phyloP scores from a whole-genome alignment of 1,284 basidiomycete species.

The Cerrena zonata region DNA sequence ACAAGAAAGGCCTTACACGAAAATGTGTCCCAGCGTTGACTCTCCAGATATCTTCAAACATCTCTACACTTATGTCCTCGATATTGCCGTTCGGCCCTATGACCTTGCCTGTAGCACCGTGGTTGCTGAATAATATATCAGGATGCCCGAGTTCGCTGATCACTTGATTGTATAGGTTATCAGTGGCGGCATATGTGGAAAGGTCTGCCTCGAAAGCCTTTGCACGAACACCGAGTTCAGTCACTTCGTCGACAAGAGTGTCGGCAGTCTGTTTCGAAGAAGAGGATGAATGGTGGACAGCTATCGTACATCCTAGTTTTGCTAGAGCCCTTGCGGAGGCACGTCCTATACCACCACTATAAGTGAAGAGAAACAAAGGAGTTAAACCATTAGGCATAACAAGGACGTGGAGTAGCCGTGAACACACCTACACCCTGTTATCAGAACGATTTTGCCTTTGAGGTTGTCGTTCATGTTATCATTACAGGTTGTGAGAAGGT shows the following conservation, averaged over 20 bases:
- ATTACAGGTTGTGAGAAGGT: too few species aligned
- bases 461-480: background rate
- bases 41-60: slow-evolving; percentile 46
- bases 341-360: slow-evolving; percentile 47
- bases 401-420: background rate
- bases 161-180: slow-evolving; percentile 37
- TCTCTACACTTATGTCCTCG: slow-evolving; percentile 37
- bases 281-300: slow-evolving; percentile 44
- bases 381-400: background rate
- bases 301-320: slow-evolving; percentile 42
- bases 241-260: slow-evolving; percentile 35
- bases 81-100: slow-evolving; percentile 45
- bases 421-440: slow-evolving; percentile 32
- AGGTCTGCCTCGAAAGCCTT: slow-evolving; percentile 47
- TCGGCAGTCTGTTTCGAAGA: slow-evolving; percentile 29
- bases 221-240: slow-evolving; percentile 25
- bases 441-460: slow-evolving; percentile 19
- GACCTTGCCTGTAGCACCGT: slow-evolving; percentile 37
- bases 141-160: slow-evolving; percentile 41
- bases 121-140: slow-evolving; percentile 49
- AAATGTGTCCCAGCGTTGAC: slow-evolving; percentile 43
- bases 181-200: slow-evolving; percentile 39
- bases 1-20: slow-evolving; percentile 26
- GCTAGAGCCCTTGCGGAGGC: slow-evolving; percentile 45
- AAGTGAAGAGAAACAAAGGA: background rate